Evolutionary conservation across 257 asterid genomes (phyloP), one percentile per base, ranked within the genome.

Genomic region (Nicotiana tabacum): DNA sequence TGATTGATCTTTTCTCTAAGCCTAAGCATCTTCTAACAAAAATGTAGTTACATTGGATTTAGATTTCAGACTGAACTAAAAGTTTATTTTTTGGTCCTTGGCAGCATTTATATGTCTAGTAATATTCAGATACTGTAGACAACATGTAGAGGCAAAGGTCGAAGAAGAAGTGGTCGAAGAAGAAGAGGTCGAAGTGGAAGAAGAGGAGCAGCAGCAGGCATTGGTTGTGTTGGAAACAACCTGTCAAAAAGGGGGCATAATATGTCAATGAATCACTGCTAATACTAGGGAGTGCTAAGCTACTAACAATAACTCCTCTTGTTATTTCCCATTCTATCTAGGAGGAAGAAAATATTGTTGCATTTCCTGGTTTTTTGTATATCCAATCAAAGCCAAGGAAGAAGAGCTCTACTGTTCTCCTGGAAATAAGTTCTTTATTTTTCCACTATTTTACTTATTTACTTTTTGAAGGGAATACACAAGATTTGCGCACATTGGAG

Each of bases 31-130:
- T 12, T 62, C 62, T 24, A n/a, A 1, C 30, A 48, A 1, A 33
- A 62, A 13, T 46, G 18, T 11, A 9, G 46, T 79, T 57, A 24
- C 35, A 29, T 66, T 7, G 11, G 74, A 32, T 66, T 69, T 56
- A 37, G 37, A 17, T 16, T 35, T 18, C 55, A 35, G 9, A 3
- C 30, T 18, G 58, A 39, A 70, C 60, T 70, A 43, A 70, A 8
- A 70, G 60, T 70, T 9, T 21, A 58, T 39, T 5, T 46, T 11
- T 5, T 3, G 77, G 2, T 81, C n/a, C 84, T 84, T 91, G 46
- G 95, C 97, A 96, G 99, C 91, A 81, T 94, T 96, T 84, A 74
- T 96, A 87, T 90, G 92, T 74, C 87, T 94, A 29, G 99, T 94
- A 84, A 83, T 94, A 85, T 83, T 93, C n/a, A 91, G 94, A 89